Percentiles rank a stretch among this genome's conserved stretches.
These are phyloP conservation scores for Trametes cinnabarina DNA, from an alignment of 768 basidiomycete species.

Conservation along the genomic window DNA sequence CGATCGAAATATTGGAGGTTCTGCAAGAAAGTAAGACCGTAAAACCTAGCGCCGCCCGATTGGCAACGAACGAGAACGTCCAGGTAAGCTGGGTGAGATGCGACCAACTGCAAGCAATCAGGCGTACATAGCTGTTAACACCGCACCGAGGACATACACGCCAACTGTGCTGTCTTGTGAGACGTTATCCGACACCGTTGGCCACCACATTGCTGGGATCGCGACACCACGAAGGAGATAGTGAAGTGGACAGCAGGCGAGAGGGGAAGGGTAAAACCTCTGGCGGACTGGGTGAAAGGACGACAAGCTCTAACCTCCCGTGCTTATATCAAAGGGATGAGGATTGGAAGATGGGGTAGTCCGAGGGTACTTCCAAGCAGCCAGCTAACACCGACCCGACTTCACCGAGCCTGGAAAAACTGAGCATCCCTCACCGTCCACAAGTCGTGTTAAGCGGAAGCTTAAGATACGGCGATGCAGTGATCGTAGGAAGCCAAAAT, in stretches of 20 bases:
- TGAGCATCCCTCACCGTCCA: no score
- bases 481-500: no score
- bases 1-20: slow-evolving; percentile 15
- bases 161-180: slow-evolving; percentile 14
- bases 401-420: no score
- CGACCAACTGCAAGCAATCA: not conserved
- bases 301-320: not conserved
- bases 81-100: no score
- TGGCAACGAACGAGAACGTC: no score
- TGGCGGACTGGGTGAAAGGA: not conserved
- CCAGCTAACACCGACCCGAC: not conserved
- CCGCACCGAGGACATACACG: slow-evolving; percentile 6
- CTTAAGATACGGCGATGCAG: no score
- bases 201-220: slow-evolving; percentile 12
- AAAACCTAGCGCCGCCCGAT: no score
- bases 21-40: slow-evolving; percentile 18
- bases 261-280: not conserved
- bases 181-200: not conserved
- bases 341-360: not conserved
- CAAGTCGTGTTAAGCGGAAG: no score
- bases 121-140: slow-evolving; percentile 10
- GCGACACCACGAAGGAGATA: not conserved
- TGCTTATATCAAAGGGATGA: not conserved
- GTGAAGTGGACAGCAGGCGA: not conserved
- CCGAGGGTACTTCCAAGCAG: not conserved